Evolutionary conservation across 2,329 filamentous ascomycete species (phyloP).

Genomic region (Hymenoscyphus fructigenus): DNA sequence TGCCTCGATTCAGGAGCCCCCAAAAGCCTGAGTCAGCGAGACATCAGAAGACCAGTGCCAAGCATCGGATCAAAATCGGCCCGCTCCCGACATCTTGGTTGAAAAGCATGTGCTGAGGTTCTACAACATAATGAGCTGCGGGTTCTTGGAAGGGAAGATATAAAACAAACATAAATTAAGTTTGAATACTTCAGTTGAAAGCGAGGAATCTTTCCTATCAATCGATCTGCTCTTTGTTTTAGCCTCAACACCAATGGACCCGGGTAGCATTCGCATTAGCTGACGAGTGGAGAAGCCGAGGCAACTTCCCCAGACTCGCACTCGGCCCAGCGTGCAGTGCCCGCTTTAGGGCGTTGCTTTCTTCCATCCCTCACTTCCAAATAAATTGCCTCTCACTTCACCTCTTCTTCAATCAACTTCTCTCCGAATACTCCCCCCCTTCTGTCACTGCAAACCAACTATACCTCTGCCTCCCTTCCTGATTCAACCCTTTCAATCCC

Average conservation of each 20-base stretch:
- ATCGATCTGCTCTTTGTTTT: too few relatives aligned
- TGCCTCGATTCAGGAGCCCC: neutral
- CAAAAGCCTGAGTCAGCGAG: neutral
- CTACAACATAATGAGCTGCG: neutral
- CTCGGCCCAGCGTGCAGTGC: neutral
- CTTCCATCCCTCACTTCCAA: neutral
- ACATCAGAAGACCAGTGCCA: neutral
- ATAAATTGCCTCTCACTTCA: slow-evolving; percentile 11
- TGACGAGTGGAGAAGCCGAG: slow-evolving; percentile 1
- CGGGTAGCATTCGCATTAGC: too few relatives aligned
- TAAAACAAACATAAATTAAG: too few relatives aligned
- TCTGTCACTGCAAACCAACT: neutral
- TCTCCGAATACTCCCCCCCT: neutral
- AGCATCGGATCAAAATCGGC: neutral
- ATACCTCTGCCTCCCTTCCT: neutral
- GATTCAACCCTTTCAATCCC: neutral
- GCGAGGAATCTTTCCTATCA: too few relatives aligned
- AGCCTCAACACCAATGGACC: too few relatives aligned
- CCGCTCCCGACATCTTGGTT: neutral
- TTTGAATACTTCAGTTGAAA: too few relatives aligned
- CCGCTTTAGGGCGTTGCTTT: neutral
- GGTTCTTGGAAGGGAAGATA: too few relatives aligned
- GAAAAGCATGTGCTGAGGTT: neutral
- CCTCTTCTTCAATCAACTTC: neutral
- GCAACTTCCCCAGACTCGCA: slow-evolving; percentile 34